These are phyloP conservation scores for Tolypocladium nubicola DNA, from an alignment of 2,329 filamentous ascomycete genomes.

Conservation along the genomic window DNA sequence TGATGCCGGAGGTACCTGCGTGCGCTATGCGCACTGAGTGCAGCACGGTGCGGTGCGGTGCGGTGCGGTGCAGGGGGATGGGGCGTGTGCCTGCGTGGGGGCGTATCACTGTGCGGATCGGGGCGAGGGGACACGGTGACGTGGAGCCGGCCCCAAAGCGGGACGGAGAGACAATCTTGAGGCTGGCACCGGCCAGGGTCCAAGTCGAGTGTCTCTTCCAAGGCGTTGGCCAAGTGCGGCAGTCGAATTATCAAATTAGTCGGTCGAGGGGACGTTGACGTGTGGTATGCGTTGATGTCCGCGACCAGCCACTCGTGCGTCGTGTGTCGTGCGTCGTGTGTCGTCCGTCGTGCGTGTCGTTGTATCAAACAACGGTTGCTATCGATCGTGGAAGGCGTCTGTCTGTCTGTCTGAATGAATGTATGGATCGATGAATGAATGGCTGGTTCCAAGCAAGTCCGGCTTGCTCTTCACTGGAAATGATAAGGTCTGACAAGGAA, in stretches of 20 bases:
- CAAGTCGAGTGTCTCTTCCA: constrained; percentile 1
- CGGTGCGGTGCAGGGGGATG: constrained; percentile 13
- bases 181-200: constrained; percentile 8
- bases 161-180: constrained; percentile 13
- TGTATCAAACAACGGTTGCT: not conserved
- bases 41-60: constrained; percentile 10
- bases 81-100: constrained; percentile 10
- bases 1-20: not conserved
- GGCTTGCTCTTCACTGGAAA: constrained; percentile 42
- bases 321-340: not conserved
- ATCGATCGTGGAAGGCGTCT: not conserved
- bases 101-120: constrained; percentile 1
- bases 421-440: constrained; percentile 26
- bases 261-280: constrained; percentile 2
- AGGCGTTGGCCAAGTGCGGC: constrained; percentile 1
- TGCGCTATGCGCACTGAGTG: not conserved
- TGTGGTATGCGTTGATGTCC: constrained; percentile 1
- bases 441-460: constrained; percentile 48
- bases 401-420: not conserved
- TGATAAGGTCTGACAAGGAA: constrained; percentile 12
- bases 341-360: not conserved
- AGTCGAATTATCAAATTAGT: constrained; percentile 7
- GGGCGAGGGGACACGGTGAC: not conserved
- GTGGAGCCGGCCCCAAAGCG: constrained; percentile 16
- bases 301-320: constrained; percentile 1